A percentile compares a stretch with the other conserved stretches of the same genome.
These are phyloP conservation scores for Linanthus parryae DNA, from an alignment of 148 eudicot genomes.

Conservation along the genomic window DNA sequence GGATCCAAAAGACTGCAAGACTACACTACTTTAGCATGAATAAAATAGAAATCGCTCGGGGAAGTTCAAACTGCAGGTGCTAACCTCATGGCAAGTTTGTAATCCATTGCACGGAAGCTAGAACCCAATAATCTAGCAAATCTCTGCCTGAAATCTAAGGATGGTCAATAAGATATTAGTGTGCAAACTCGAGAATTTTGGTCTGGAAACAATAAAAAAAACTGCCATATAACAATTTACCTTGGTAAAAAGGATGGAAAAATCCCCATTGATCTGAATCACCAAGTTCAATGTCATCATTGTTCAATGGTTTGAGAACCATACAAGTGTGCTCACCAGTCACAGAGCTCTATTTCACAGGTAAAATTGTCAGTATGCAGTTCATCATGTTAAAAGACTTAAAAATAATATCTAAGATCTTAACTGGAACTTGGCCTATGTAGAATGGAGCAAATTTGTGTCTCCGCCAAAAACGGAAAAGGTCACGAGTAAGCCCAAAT, in stretches of 20 bases:
- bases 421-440: constrained; percentile 8
- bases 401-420: not conserved
- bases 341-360: constrained; percentile 9
- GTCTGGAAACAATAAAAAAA: not conserved
- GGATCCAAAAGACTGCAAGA: constrained; percentile 9
- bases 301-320: constrained; percentile 12
- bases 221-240: not conserved
- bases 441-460: constrained; percentile 13
- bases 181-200: not conserved
- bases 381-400: not conserved
- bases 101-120: constrained; percentile 9
- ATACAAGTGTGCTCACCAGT: constrained; percentile 20
- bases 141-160: constrained; percentile 7
- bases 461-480: constrained; percentile 16
- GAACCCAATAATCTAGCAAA: not conserved
- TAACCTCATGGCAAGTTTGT: constrained; percentile 18
- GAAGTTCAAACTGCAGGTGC: not conserved
- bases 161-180: not conserved
- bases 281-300: constrained; percentile 3
- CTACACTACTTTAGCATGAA: not conserved
- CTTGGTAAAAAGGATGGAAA: constrained; percentile 9
- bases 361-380: not conserved
- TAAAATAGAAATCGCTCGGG: not conserved
- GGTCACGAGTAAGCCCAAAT: constrained; percentile 12
- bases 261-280: constrained; percentile 8